These are phyloP conservation scores for Solanum tarapatanum DNA, from an alignment of 257 asterid genomes.

Conservation along the genomic window DNA sequence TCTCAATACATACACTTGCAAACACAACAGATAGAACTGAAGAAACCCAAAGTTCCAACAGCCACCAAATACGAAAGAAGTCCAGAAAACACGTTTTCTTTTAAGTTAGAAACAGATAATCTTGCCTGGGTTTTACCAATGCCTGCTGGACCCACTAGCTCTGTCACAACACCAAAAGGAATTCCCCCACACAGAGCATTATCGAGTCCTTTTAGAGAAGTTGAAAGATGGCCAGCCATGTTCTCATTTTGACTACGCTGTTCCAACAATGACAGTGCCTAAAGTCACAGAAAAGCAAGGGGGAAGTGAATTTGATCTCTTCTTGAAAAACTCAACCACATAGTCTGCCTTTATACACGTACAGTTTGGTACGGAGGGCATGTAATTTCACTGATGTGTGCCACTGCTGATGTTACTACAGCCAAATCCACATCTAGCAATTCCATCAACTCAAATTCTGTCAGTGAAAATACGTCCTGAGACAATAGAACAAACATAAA, in stretches of 20 bases:
- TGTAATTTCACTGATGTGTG: constrained; percentile 60
- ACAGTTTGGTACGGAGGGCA: constrained; percentile 77
- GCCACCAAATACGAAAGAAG: neutral
- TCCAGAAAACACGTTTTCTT: neutral
- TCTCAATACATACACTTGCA: neutral
- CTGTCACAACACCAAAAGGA: constrained; percentile 83
- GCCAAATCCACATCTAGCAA: constrained; percentile 63
- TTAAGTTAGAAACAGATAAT: neutral
- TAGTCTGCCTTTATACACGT: neutral
- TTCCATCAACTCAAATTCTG: constrained; percentile 86
- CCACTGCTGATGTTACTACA: constrained; percentile 47
- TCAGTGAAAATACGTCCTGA: constrained; percentile 65
- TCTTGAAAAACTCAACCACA: neutral
- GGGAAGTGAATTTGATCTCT: neutral
- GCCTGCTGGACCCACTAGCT: constrained; percentile 91
- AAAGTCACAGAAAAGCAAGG: neutral
- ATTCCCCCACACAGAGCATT: constrained; percentile 74
- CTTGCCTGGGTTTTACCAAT: constrained; percentile 83
- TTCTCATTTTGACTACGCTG: constrained; percentile 42
- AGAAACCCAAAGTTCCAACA: neutral
- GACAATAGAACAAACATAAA: constrained; percentile 3
- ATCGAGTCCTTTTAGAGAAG: constrained; percentile 63
- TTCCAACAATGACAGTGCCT: constrained; percentile 66
- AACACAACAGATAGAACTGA: neutral
- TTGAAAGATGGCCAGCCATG: constrained; percentile 79